A percentile compares a stretch with the other conserved stretches of the same genome.
These are phyloP conservation scores for Saccharomyces hybrid DNA, from an alignment of 1,139 yeast genomes.

Conservation along the genomic window DNA sequence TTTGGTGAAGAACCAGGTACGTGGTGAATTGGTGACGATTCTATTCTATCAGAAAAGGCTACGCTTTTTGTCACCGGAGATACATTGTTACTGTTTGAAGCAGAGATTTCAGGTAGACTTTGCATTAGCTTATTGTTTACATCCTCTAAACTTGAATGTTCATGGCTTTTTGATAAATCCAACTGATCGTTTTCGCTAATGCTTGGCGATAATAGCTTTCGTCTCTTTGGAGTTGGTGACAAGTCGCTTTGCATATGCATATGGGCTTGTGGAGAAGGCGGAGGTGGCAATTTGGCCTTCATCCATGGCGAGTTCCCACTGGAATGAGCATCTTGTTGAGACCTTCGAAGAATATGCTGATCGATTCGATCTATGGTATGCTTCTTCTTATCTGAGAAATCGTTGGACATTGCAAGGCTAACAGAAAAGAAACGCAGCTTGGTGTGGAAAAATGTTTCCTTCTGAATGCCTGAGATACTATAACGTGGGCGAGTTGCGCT, in stretches of 20 bases:
- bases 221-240: constrained; percentile 23
- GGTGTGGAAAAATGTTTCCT: neutral
- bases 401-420: neutral
- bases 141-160: neutral
- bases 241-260: constrained; percentile 1
- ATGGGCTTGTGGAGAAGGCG: constrained; percentile 12
- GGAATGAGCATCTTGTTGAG: neutral
- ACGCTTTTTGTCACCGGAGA: constrained; percentile 26
- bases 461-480: neutral
- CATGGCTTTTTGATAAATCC: neutral
- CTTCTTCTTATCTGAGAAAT: neutral
- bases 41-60: constrained; percentile 27
- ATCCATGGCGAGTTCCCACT: neutral
- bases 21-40: constrained; percentile 19
- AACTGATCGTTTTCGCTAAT: neutral
- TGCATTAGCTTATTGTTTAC: neutral
- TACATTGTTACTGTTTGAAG: constrained; percentile 1
- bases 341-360: neutral
- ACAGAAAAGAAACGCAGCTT: neutral
- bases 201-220: constrained; percentile 8
- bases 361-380: neutral
- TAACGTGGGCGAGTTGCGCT: neutral
- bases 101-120: neutral
- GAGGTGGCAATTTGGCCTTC: constrained; percentile 4
- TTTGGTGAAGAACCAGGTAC: constrained; percentile 22